Percentiles rank a stretch among this genome's conserved stretches.
These are phyloP conservation scores for Fusarium luffae DNA, from an alignment of 2,329 filamentous ascomycete species.

Conservation along the genomic window DNA sequence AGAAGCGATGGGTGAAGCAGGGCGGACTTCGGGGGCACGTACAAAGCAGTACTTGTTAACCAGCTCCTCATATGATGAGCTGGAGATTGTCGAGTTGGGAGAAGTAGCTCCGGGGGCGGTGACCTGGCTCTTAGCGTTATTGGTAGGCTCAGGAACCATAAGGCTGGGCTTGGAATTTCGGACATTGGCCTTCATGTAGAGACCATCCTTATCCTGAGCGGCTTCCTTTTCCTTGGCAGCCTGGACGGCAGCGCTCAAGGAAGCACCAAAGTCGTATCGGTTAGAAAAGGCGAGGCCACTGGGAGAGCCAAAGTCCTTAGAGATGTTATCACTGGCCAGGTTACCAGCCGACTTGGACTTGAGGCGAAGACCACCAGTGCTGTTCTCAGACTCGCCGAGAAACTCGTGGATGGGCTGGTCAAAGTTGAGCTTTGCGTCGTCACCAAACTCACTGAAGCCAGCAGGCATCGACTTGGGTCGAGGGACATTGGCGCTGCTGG, in stretches of 20 bases:
- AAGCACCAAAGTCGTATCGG: slow-evolving; percentile 96
- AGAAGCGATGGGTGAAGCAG: slow-evolving; percentile 41
- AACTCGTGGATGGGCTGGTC: slow-evolving; percentile 70
- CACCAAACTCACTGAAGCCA: slow-evolving; percentile 77
- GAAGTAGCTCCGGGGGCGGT: slow-evolving; percentile 60
- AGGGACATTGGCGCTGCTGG: slow-evolving; percentile 54
- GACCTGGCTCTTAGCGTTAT: slow-evolving; percentile 19
- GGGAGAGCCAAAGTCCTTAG: slow-evolving; percentile 63
- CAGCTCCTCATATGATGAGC: slow-evolving; percentile 93
- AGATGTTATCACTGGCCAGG: slow-evolving; percentile 70
- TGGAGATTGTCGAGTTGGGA: slow-evolving; percentile 72
- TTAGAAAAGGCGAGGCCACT: slow-evolving; percentile 85
- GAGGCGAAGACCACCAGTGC: slow-evolving; percentile 70
- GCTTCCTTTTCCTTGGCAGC: slow-evolving; percentile 75
- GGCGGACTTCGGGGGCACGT: slow-evolving; percentile 70
- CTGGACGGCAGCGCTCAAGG: slow-evolving; percentile 83
- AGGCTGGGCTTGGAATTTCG: slow-evolving; percentile 44
- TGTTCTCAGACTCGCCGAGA: slow-evolving; percentile 70
- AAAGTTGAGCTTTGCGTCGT: slow-evolving; percentile 68
- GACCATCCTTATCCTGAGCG: slow-evolving; percentile 67
- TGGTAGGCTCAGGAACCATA: slow-evolving; percentile 43
- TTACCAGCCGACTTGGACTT: slow-evolving; percentile 75
- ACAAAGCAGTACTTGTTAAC: slow-evolving; percentile 99
- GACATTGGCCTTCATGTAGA: slow-evolving; percentile 66
- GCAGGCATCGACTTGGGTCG: slow-evolving; percentile 67